Evolutionary conservation across 2,329 filamentous ascomycete species (phyloP).

Genomic region (Aspergillus ochraceus): DNA sequence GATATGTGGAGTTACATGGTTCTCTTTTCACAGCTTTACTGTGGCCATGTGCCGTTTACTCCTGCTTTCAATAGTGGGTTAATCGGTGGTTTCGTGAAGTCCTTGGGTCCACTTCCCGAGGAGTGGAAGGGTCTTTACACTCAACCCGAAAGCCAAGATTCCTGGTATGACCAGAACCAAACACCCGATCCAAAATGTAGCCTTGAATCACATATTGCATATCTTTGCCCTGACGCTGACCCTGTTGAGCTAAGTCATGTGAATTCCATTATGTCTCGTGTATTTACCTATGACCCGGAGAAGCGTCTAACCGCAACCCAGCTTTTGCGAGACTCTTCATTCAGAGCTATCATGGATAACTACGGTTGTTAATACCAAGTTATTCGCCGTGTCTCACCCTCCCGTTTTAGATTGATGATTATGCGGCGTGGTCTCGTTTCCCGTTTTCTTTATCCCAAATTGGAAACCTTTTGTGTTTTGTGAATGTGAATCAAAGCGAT

Average conservation of each 20-base stretch:
- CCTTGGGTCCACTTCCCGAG: slow-evolving; percentile 27
- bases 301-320: slow-evolving; percentile 26
- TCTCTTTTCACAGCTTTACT: slow-evolving; percentile 28
- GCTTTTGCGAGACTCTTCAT: slow-evolving; percentile 29
- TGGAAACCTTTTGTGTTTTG: too few relatives aligned
- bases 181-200: slow-evolving; percentile 3
- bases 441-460: too few relatives aligned
- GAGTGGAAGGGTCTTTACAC: slow-evolving; percentile 24
- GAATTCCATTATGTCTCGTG: slow-evolving; percentile 22
- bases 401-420: too few relatives aligned
- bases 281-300: slow-evolving; percentile 26
- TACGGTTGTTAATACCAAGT: slow-evolving; percentile 25
- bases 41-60: slow-evolving; percentile 20
- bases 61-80: slow-evolving; percentile 16
- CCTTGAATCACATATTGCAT: slow-evolving; percentile 17
- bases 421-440: too few relatives aligned
- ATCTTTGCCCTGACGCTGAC: slow-evolving; percentile 20
- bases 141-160: slow-evolving; percentile 17
- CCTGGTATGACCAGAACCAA: slow-evolving; percentile 29
- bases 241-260: slow-evolving; percentile 21
- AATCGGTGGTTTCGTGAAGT: slow-evolving; percentile 19
- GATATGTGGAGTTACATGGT: slow-evolving; percentile 33
- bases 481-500: too few relatives aligned
- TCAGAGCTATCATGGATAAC: slow-evolving; percentile 28
- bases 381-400: neutral